Percentiles rank a stretch among this genome's conserved stretches.
Evolutionary conservation across 2,329 filamentous ascomycete genomes (phyloP).

Genomic region (Cladophialophora bantiana): DNA sequence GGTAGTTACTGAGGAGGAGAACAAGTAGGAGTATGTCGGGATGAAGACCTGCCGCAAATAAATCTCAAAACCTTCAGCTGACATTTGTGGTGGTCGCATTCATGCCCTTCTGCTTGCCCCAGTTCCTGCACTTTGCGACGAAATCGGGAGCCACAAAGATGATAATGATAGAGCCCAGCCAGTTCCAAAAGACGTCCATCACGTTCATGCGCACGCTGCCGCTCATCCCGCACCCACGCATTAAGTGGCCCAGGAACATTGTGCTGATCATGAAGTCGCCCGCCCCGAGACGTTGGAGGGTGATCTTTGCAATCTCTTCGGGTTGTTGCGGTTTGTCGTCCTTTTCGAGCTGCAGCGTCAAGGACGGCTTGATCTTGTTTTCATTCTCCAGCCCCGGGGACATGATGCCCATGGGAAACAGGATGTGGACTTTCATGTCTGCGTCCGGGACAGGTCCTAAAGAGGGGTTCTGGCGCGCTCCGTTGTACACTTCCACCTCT

Average conservation of each 20-base stretch:
- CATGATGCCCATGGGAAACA: slow-evolving; percentile 84
- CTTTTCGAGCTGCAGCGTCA: slow-evolving; percentile 81
- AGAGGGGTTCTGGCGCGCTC: slow-evolving; percentile 50
- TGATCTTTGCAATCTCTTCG: slow-evolving; percentile 73
- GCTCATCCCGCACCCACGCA: slow-evolving; percentile 69
- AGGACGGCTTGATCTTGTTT: slow-evolving; percentile 76
- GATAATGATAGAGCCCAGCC: slow-evolving; percentile 62
- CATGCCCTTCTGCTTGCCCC: slow-evolving; percentile 61
- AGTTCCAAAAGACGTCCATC: slow-evolving; percentile 62
- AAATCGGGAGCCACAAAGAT: slow-evolving; percentile 65
- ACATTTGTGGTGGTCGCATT: slow-evolving; percentile 24
- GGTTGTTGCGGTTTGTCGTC: slow-evolving; percentile 81
- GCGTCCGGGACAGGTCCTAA: slow-evolving; percentile 59
- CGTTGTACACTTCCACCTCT: slow-evolving; percentile 86
- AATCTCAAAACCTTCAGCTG: neutral
- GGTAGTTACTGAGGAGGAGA: neutral
- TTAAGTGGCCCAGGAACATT: slow-evolving; percentile 72
- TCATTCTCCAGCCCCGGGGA: slow-evolving; percentile 78
- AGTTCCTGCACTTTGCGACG: slow-evolving; percentile 63
- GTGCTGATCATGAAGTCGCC: slow-evolving; percentile 83
- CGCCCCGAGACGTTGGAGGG: slow-evolving; percentile 77
- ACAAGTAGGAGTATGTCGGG: neutral
- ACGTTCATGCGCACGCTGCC: slow-evolving; percentile 59
- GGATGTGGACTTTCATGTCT: slow-evolving; percentile 78
- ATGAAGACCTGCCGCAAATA: neutral